phyloP scores from a whole-genome alignment of 495 filamentous ascomycete genomes.

The Xylaria palmicola region DNA sequence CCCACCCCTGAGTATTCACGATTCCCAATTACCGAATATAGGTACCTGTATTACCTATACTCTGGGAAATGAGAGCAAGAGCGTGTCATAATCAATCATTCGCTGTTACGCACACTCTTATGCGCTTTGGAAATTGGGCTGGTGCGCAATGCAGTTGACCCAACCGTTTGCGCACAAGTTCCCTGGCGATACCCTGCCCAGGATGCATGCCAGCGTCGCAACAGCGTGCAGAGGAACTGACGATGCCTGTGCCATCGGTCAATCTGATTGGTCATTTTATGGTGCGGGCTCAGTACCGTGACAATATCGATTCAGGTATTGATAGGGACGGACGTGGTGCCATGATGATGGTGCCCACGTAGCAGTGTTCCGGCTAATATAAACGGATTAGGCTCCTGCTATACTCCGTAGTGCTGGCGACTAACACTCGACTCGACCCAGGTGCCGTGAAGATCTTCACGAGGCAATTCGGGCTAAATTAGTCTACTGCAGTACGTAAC shows the following conservation, averaged over 20 bases:
- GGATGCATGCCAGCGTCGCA: not conserved
- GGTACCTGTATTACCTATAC: not conserved
- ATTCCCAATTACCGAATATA: not conserved
- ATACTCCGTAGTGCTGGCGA: not conserved
- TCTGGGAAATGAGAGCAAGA: no score
- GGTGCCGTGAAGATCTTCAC: not conserved
- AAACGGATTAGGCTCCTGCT: no score
- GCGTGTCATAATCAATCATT: no score
- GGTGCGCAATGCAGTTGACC: not conserved
- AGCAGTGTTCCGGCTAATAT: not conserved
- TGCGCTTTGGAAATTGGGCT: not conserved
- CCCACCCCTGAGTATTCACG: not conserved
- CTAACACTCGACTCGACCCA: not conserved
- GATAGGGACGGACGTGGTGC: not conserved
- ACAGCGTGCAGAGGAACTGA: not conserved
- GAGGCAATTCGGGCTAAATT: not conserved
- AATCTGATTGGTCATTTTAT: not conserved
- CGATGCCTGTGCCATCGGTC: not conserved
- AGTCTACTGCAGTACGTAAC: not conserved
- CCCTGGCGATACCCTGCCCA: not conserved
- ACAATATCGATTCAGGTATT: not conserved
- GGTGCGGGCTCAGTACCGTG: not conserved
- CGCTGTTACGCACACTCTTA: not conserved
- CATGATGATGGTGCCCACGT: not conserved
- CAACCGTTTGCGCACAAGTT: not conserved